Conservation (phyloP, 2,329 filamentous ascomycete genomes). For the Penicillium polonicum region DNA sequence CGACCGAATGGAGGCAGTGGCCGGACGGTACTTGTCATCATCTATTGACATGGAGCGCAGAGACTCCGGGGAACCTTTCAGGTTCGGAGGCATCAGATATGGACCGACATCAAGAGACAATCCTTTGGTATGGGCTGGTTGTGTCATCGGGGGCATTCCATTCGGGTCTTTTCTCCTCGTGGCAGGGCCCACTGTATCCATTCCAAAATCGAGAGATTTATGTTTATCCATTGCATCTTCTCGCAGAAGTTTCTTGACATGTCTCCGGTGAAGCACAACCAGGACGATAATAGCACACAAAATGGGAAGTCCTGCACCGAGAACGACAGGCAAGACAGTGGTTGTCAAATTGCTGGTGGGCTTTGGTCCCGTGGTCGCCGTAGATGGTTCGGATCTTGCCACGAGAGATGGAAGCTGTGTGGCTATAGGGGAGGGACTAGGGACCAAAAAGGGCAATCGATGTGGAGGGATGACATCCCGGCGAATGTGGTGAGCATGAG, state of each 20-base stretch:
- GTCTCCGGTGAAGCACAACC: constrained; percentile 75
- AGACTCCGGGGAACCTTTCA: constrained; percentile 79
- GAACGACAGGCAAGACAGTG: constrained; percentile 64
- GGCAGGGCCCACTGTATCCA: constrained; percentile 55
- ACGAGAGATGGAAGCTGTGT: constrained; percentile 29
- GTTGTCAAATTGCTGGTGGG: constrained; percentile 52
- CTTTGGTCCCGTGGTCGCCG: constrained; percentile 50
- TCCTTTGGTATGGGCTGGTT: constrained; percentile 46
- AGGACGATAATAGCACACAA: constrained; percentile 65
- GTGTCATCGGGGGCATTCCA: constrained; percentile 42
- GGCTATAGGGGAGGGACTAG: constrained; percentile 7
- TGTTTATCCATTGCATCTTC: constrained; percentile 87
- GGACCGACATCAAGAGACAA: constrained; percentile 69
- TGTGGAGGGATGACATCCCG: constrained; percentile 30
- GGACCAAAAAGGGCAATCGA: constrained; percentile 25
- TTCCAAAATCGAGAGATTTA: constrained; percentile 87
- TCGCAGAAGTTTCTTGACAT: constrained; percentile 65
- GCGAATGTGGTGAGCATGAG: constrained; percentile 25
- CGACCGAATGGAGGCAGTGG: constrained; percentile 47
- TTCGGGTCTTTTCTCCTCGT: constrained; percentile 41
- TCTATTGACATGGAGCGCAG: constrained; percentile 78
- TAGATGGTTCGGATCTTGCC: constrained; percentile 25
- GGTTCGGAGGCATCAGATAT: constrained; percentile 83
- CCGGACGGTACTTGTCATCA: constrained; percentile 80
- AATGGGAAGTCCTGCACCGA: constrained; percentile 74